Evolutionary conservation across 148 eudicot species (phyloP).

Genomic region (Rhododendron simsii): DNA sequence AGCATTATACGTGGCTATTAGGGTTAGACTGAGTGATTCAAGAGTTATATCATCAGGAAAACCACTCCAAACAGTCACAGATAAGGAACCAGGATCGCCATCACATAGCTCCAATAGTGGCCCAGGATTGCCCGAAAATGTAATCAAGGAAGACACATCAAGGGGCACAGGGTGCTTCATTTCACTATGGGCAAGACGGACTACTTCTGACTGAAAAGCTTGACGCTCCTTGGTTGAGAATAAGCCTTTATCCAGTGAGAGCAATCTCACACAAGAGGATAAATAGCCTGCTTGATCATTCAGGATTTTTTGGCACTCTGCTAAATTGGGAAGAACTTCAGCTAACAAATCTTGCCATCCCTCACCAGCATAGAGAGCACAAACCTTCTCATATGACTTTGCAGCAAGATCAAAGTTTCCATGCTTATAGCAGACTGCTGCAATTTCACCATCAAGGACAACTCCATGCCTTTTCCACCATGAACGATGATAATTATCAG

Average conservation of each 20-base stretch:
- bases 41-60: constrained; percentile 96
- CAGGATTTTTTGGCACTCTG: constrained; percentile 85
- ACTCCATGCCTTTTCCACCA: constrained; percentile 99
- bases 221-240: constrained; percentile 80
- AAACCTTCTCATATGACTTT: constrained; percentile 85
- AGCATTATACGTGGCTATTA: constrained; percentile 73
- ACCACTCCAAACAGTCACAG: constrained; percentile 89
- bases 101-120: constrained; percentile 82
- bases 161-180: constrained; percentile 93
- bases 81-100: constrained; percentile 90
- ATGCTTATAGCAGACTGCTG: constrained; percentile 74
- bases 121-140: constrained; percentile 87
- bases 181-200: constrained; percentile 81
- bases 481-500: constrained; percentile 81
- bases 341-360: constrained; percentile 98
- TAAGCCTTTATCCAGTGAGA: constrained; percentile 80
- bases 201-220: constrained; percentile 83
- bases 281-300: constrained; percentile 94
- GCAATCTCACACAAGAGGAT: constrained; percentile 85
- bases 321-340: constrained; percentile 92
- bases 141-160: constrained; percentile 88
- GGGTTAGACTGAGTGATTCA: constrained; percentile 85
- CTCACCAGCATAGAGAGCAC: constrained; percentile 96
- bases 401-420: constrained; percentile 79
- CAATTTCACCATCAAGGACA: constrained; percentile 96